These are phyloP conservation scores for Aegilops tauschii DNA, from an alignment of 176 grass and related monocot genomes.

Conservation along the genomic window DNA sequence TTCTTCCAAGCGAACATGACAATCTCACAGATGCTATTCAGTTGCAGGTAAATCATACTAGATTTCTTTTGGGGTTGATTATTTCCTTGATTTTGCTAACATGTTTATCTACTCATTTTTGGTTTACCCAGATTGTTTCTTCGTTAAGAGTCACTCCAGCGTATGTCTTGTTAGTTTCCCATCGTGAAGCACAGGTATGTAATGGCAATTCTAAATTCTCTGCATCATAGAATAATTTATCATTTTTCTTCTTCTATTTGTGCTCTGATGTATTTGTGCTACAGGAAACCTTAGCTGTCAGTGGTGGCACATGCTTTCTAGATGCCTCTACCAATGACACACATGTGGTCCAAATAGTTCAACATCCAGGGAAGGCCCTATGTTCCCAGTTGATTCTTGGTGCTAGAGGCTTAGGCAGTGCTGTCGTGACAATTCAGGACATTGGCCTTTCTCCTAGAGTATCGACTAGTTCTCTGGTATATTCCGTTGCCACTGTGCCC, in stretches of 20 bases:
- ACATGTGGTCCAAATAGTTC: conserved; percentile 62
- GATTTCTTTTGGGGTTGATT: conserved; percentile 16
- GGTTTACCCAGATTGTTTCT: conserved; percentile 67
- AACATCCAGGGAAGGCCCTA: conserved; percentile 54
- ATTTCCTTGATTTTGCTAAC: conserved; percentile 9
- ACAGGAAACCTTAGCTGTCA: conserved; percentile 77
- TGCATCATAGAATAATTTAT: conserved; percentile 14
- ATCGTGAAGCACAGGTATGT: conserved; percentile 85
- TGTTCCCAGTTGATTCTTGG: conserved; percentile 83
- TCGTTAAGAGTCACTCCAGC: conserved; percentile 78
- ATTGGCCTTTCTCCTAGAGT: conserved; percentile 84
- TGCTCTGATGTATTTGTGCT: conserved; percentile 35
- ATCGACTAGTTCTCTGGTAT: conserved; percentile 67
- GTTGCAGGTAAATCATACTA: conserved; percentile 66
- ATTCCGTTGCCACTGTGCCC: conserved; percentile 10
- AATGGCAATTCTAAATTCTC: conserved; percentile 25
- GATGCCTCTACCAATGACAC: conserved; percentile 91
- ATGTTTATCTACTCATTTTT: conserved; percentile 23
- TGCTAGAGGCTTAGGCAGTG: conserved; percentile 70
- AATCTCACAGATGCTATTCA: conserved; percentile 74
- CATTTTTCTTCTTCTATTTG: conserved; percentile 22
- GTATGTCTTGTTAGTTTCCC: conserved; percentile 61
- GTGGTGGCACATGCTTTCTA: conserved; percentile 89
- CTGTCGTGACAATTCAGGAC: conserved; percentile 71
- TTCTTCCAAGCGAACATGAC: conserved; percentile 40